phyloP scores from a whole-genome alignment of 805 yeast genomes.

The Candida yuanshanica region DNA sequence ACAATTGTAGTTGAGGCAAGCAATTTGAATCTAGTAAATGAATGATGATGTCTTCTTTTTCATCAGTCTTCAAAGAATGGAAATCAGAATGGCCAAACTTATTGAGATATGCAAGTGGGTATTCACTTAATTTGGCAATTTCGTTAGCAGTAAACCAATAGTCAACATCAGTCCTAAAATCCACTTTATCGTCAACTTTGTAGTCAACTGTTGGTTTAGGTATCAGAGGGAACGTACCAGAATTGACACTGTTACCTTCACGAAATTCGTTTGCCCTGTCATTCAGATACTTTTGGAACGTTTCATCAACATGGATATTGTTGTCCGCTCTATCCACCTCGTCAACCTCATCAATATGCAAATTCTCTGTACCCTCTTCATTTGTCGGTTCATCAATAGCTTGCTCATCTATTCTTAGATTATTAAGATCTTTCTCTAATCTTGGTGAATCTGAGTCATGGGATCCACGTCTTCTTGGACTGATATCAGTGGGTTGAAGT shows the following conservation, averaged over 20 bases:
- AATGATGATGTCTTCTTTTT: conserved; percentile 11
- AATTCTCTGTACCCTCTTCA: conserved; percentile 16
- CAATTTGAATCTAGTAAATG: conserved; percentile 5
- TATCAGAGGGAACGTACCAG: conserved; percentile 22
- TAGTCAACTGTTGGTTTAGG: conserved; percentile 41
- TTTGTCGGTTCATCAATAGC: not conserved
- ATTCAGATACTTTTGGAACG: conserved; percentile 27
- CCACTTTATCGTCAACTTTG: conserved; percentile 31
- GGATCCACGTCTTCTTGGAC: conserved; percentile 3
- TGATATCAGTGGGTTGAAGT: conserved; percentile 20
- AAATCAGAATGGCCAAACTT: conserved; percentile 9
- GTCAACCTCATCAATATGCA: conserved; percentile 43
- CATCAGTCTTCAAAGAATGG: conserved; percentile 9
- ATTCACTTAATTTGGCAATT: conserved; percentile 5
- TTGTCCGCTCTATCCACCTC: conserved; percentile 29
- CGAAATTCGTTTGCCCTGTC: conserved; percentile 31
- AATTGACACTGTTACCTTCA: conserved; percentile 6
- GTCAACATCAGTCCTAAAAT: conserved; percentile 35
- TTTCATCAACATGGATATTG: conserved; percentile 28
- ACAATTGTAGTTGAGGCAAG: not conserved
- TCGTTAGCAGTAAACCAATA: conserved; percentile 41
- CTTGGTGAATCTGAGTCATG: not conserved
- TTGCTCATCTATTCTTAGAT: not conserved
- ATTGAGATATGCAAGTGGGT: conserved; percentile 2
- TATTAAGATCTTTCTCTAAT: not conserved